Percentiles rank a stretch among this genome's conserved stretches.
Evolutionary conservation across 345 rosid genomes (phyloP).

Genomic region (Euphorbia pulcherrima): DNA sequence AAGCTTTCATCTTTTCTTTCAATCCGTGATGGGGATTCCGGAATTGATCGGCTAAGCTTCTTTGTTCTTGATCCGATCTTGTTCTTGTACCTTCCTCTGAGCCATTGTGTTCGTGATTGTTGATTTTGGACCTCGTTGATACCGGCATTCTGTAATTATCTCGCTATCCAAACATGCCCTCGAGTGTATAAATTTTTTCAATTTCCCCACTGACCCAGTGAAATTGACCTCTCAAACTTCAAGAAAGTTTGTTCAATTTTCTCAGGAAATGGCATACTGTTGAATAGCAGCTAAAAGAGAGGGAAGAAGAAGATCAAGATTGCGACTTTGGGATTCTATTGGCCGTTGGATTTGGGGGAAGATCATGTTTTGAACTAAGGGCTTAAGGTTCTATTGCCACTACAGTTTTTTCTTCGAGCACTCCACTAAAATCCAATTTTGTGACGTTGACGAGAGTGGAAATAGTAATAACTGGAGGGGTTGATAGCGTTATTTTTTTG

Average conservation of each 20-base stretch:
- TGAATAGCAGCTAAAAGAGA: constrained; percentile 1
- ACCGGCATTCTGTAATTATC: constrained; percentile 61
- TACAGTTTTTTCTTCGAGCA: constrained; percentile 25
- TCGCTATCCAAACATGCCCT: constrained; percentile 48
- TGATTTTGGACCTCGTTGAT: constrained; percentile 67
- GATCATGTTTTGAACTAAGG: constrained; percentile 25
- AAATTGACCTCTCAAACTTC: constrained; percentile 18
- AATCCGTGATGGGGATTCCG: constrained; percentile 88
- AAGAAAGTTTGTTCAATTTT: constrained; percentile 16
- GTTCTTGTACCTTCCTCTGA: constrained; percentile 22
- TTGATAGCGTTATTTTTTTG: constrained; percentile 5
- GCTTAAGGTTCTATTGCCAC: constrained; percentile 24
- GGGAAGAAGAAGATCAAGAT: constrained; percentile 23
- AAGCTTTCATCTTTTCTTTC: constrained; percentile 85
- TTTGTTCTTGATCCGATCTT: constrained; percentile 40
- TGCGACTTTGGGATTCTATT: constrained; percentile 14
- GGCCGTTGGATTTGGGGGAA: constrained; percentile 35
- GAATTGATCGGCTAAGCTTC: constrained; percentile 30
- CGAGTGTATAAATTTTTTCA: neutral
- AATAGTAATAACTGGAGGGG: constrained; percentile 22
- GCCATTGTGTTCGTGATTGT: constrained; percentile 30
- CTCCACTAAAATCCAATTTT: neutral
- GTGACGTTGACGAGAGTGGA: constrained; percentile 15
- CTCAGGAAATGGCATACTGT: constrained; percentile 7
- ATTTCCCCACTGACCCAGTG: constrained; percentile 24